phyloP scores from a whole-genome alignment of 257 asterid genomes.

The Ehretia macrophylla region DNA sequence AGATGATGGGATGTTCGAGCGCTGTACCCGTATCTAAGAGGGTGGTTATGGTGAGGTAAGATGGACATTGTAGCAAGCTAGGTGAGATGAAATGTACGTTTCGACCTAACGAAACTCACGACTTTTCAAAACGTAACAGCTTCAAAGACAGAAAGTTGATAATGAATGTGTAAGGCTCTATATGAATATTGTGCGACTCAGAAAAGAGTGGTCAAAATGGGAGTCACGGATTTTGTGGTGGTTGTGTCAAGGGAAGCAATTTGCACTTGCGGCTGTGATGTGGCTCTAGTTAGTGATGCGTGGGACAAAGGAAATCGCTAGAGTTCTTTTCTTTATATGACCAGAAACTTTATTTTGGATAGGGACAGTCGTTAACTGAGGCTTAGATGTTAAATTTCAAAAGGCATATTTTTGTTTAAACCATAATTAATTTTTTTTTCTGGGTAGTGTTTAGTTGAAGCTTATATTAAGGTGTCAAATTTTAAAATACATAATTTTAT shows the following conservation, averaged over 20 bases:
- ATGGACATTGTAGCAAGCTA: conserved; percentile 30
- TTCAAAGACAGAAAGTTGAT: conserved; percentile 3
- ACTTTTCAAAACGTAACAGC: neutral
- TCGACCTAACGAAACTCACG: too few species aligned
- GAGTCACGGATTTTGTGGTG: neutral
- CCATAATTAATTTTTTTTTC: too few species aligned
- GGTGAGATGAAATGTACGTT: too few species aligned
- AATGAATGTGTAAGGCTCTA: neutral
- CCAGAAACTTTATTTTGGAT: too few species aligned
- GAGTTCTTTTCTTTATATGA: too few species aligned
- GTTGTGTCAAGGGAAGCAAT: neutral
- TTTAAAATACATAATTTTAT: too few species aligned
- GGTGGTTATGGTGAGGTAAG: conserved; percentile 18
- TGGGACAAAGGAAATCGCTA: neutral
- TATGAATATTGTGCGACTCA: neutral
- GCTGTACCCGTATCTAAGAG: conserved; percentile 8
- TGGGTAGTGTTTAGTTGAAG: too few species aligned
- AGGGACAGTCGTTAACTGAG: too few species aligned
- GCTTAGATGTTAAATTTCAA: too few species aligned
- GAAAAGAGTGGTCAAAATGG: neutral
- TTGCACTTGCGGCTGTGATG: neutral
- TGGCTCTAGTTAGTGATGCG: neutral
- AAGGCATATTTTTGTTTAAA: too few species aligned
- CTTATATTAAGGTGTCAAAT: too few species aligned
- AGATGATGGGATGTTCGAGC: conserved; percentile 1